A percentile compares a stretch with the other conserved stretches of the same genome.
Conservation (phyloP, 192 early-diverging fungal species). For the Entomortierella beljakovae region DNA sequence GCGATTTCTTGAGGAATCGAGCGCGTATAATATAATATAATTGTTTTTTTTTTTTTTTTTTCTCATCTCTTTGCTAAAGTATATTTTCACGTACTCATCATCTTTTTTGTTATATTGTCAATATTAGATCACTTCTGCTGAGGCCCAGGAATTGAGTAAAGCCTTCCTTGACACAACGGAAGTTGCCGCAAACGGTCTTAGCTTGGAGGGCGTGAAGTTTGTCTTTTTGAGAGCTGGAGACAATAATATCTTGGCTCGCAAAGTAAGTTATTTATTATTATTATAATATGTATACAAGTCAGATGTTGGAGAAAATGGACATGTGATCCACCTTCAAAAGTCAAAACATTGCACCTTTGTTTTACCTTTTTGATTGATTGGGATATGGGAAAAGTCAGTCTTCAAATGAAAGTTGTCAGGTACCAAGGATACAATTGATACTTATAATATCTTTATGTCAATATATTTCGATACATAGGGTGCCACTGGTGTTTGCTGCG, state of each 20-base stretch:
- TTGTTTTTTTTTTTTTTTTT: slow-evolving; percentile 6
- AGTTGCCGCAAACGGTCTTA: slow-evolving; percentile 74
- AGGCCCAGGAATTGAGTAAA: slow-evolving; percentile 66
- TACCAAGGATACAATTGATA: too few species aligned
- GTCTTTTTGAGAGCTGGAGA: slow-evolving; percentile 73
- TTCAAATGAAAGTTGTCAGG: too few species aligned
- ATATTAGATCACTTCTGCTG: slow-evolving; percentile 62
- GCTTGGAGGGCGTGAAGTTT: slow-evolving; percentile 77
- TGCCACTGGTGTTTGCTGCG: slow-evolving; percentile 73
- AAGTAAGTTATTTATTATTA: slow-evolving; percentile 58
- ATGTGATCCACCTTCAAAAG: background rate
- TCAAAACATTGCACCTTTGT: too few species aligned
- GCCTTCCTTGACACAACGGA: slow-evolving; percentile 72
- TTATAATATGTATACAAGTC: background rate
- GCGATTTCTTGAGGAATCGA: too few species aligned
- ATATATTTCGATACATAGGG: slow-evolving; percentile 57
- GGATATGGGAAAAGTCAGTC: background rate
- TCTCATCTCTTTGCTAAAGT: background rate
- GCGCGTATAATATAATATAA: too few species aligned
- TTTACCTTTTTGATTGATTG: too few species aligned
- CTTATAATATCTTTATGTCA: slow-evolving; percentile 3
- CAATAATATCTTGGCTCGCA: slow-evolving; percentile 82
- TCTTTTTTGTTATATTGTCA: background rate
- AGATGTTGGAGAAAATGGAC: background rate
- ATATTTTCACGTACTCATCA: too few species aligned